Evolutionary conservation across 2,329 filamentous ascomycete species (phyloP).

Genomic region (Pyrenophora seminiperda): DNA sequence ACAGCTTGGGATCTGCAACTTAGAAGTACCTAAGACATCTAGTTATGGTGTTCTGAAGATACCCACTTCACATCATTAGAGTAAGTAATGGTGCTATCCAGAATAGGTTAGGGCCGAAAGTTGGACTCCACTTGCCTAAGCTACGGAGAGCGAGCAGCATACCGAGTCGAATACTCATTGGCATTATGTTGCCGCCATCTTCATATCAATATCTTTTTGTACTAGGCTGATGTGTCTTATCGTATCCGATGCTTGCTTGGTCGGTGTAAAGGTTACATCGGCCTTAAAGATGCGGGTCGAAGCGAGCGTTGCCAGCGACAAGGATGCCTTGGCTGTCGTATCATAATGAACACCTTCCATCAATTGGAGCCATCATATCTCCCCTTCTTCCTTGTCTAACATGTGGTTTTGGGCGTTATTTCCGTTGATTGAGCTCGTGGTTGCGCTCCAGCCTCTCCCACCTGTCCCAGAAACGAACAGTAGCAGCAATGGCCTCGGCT

Average conservation of each 20-base stretch:
- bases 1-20: too few species aligned
- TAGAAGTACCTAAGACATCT: too few species aligned
- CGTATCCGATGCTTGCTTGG: background rate
- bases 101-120: too few species aligned
- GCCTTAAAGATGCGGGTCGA: constrained; percentile 13
- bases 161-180: too few species aligned
- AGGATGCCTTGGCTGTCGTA: constrained; percentile 6
- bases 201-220: background rate
- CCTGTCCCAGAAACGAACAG: constrained; percentile 39
- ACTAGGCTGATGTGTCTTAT: background rate
- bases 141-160: too few species aligned
- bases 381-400: background rate
- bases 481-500: constrained; percentile 21
- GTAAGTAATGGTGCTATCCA: too few species aligned
- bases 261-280: constrained; percentile 14
- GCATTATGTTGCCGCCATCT: too few species aligned
- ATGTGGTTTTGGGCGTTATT: constrained; percentile 1
- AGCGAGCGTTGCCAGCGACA: constrained; percentile 4
- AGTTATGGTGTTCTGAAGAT: too few species aligned
- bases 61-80: too few species aligned
- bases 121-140: too few species aligned
- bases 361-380: background rate
- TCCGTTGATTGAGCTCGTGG: background rate
- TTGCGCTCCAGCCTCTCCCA: constrained; percentile 49
- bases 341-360: background rate